Evolutionary conservation across 768 basidiomycete species (phyloP), one percentile per base, ranked within the genome.

Genomic region (Boletellus ananas): DNA sequence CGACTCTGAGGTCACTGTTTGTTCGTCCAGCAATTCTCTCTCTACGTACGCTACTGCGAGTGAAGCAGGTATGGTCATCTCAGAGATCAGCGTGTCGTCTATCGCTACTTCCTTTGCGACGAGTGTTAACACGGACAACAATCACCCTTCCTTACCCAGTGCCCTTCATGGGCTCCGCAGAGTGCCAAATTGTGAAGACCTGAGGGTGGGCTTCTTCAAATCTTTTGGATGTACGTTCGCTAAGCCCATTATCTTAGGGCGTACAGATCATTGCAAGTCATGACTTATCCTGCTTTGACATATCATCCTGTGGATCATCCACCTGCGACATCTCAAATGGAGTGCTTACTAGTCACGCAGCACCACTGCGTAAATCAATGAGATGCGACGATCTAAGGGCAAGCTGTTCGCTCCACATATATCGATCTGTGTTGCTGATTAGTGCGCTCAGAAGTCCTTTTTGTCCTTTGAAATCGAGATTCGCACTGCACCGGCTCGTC

Each of bases 71-170:
- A 41, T 34, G 12, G 20, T 27, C 29, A 16, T 12, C 21, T 53
- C 51, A 20, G 52, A 43, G 23, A 31, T 20, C 12, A 43, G 18
- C 18, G 13, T 37, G 17, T 52, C 50, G 6, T 39, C 36, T 21
- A 25, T 33, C 13, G 27, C 44, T 23, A 52, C 59, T 36, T 63
- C 62, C 23, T 43, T 59, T 3, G 57, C 47, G 34, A 64, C 62
- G 33, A 64, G 54, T n/a, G 40, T 63, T 8, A 49, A 57, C 20
- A 38, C 42, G 9, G 50, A 43, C 17, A 50, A 56, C 8, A 44
- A 12, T 36, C 25, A 8, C 21, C 45, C n/a, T 16, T 38, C 21
- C 14, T 51, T 36, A 17, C 34, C 45, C 1, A 21, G 12, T 10
- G 16, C 29, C 23, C 35, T 25, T 18, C 51, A 43, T 34, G 21